Evolutionary conservation across 768 basidiomycete genomes (phyloP).

Genomic region (Trametes meyenii): DNA sequence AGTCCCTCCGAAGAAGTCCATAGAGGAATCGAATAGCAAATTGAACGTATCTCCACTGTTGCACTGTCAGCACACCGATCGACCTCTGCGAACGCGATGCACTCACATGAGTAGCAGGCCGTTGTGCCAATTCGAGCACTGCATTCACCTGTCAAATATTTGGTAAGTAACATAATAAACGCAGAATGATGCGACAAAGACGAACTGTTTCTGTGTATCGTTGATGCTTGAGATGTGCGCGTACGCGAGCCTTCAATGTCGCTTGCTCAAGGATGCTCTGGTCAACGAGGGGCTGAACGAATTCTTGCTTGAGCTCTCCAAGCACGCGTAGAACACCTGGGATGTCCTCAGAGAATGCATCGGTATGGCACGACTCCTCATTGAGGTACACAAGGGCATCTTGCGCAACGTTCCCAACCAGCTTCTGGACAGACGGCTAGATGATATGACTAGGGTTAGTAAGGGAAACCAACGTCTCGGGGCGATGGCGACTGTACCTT

Average conservation of each 20-base stretch:
- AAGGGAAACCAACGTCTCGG: too few species aligned
- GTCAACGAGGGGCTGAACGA: constrained; percentile 48
- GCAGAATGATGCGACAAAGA: background rate
- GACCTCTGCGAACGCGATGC: constrained; percentile 9
- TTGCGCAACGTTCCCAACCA: constrained; percentile 61
- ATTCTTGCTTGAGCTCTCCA: constrained; percentile 51
- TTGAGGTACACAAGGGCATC: constrained; percentile 63
- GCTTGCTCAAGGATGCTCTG: constrained; percentile 47
- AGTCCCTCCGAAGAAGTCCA: constrained; percentile 66
- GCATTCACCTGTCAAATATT: constrained; percentile 49
- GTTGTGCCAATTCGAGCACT: constrained; percentile 61
- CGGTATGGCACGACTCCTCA: constrained; percentile 67
- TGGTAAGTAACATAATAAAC: constrained; percentile 1
- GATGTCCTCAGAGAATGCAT: constrained; percentile 54
- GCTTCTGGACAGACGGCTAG: constrained; percentile 77
- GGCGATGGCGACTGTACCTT: constrained; percentile 52
- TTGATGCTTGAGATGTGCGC: constrained; percentile 48
- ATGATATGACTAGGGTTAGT: too few species aligned
- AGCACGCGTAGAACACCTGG: constrained; percentile 53
- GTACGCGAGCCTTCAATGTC: constrained; percentile 42
- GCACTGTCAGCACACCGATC: background rate
- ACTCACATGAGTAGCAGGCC: constrained; percentile 73
- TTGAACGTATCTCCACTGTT: constrained; percentile 84
- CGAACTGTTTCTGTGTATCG: constrained; percentile 55
- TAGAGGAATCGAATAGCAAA: constrained; percentile 65